These are phyloP conservation scores for Sphaerobolus stellatus DNA, from an alignment of 1,284 basidiomycete genomes.

Conservation along the genomic window DNA sequence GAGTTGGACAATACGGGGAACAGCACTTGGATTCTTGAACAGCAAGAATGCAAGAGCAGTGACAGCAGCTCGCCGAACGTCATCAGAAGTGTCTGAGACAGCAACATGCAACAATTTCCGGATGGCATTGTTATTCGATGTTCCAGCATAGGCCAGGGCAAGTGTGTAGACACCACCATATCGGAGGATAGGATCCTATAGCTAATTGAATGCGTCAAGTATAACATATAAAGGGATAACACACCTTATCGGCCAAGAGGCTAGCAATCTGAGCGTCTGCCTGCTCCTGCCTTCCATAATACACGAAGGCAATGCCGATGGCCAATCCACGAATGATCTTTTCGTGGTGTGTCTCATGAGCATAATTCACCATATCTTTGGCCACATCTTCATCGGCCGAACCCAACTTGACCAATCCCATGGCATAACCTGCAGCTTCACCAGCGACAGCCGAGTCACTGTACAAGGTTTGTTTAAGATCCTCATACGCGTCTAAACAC, in stretches of 20 bases:
- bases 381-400: conserved; percentile 76
- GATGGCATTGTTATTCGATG: conserved; percentile 89
- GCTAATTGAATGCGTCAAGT: conserved; percentile 10
- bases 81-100: conserved; percentile 95
- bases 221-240: conserved; percentile 16
- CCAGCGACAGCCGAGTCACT: conserved; percentile 92
- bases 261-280: conserved; percentile 78
- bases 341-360: conserved; percentile 94
- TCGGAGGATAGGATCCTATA: conserved; percentile 90
- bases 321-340: conserved; percentile 96
- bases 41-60: conserved; percentile 92
- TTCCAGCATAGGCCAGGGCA: conserved; percentile 92
- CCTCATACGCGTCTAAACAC: conserved; percentile 78
- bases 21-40: conserved; percentile 92
- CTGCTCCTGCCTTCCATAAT: conserved; percentile 87
- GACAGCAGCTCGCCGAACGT: conserved; percentile 92
- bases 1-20: conserved; percentile 92
- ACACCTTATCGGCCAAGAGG: conserved; percentile 82
- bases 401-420: conserved; percentile 96
- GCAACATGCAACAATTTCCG: conserved; percentile 90
- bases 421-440: conserved; percentile 91
- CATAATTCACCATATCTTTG: conserved; percentile 92
- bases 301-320: conserved; percentile 86
- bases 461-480: conserved; percentile 85
- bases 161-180: conserved; percentile 96